Evolutionary conservation across 768 basidiomycete genomes (phyloP).

Genomic region (Suillus bovinus): DNA sequence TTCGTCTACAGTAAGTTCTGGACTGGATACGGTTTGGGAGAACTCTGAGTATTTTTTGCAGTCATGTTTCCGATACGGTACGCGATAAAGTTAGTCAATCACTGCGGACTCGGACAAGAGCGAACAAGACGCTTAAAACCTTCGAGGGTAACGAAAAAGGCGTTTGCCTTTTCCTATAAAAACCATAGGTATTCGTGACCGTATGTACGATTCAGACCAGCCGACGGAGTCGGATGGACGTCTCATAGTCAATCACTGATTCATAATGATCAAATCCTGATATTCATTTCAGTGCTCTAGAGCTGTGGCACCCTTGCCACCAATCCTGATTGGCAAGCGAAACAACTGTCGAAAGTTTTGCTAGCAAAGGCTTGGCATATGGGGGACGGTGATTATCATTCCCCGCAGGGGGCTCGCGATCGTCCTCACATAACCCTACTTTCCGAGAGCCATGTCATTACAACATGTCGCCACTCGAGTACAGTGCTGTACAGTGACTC

Average conservation of each 20-base stretch:
- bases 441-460: too few species aligned
- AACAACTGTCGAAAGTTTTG: background rate
- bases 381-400: too few species aligned
- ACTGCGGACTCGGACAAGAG: background rate
- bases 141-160: background rate
- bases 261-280: background rate
- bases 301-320: background rate
- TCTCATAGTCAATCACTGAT: background rate
- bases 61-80: background rate
- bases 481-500: too few species aligned
- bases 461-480: too few species aligned
- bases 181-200: background rate
- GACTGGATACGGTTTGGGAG: background rate
- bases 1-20: background rate
- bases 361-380: background rate
- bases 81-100: background rate
- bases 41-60: background rate
- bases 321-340: background rate
- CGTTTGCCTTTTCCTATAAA: background rate
- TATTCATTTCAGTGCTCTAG: background rate
- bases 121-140: background rate
- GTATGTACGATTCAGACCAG: background rate
- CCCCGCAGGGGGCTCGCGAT: too few species aligned
- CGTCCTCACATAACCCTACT: too few species aligned
- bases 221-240: too few species aligned